phyloP scores from a whole-genome alignment of 2,329 filamentous ascomycete genomes.

The Neonectria faginata region DNA sequence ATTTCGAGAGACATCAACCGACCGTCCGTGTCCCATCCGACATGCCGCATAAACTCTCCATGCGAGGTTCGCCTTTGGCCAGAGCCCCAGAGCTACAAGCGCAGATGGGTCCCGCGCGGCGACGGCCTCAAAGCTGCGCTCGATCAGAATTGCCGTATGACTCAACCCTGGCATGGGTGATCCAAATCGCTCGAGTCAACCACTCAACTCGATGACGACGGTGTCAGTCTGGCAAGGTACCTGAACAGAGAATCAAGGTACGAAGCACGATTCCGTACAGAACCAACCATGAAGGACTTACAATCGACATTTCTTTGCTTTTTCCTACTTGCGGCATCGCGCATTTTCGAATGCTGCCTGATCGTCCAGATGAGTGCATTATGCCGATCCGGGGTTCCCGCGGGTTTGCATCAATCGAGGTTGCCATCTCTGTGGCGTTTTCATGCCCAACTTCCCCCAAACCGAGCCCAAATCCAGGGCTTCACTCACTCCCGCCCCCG shows the following conservation, averaged over 20 bases:
- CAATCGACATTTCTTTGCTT: slow-evolving; percentile 16
- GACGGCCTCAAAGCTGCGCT: slow-evolving; percentile 44
- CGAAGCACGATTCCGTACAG: slow-evolving; percentile 1
- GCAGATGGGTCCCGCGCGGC: slow-evolving; percentile 21
- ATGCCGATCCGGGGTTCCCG: slow-evolving; percentile 30
- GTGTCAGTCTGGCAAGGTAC: slow-evolving; percentile 15
- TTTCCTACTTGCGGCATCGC: slow-evolving; percentile 33
- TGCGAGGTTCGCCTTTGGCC: slow-evolving; percentile 11
- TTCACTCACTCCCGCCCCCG: slow-evolving; percentile 29
- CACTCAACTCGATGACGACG: slow-evolving; percentile 23
- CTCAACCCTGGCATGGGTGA: slow-evolving; percentile 31
- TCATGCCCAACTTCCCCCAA: slow-evolving; percentile 41
- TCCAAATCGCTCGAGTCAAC: slow-evolving; percentile 41
- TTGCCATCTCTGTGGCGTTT: slow-evolving; percentile 26
- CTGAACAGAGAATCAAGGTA: neutral
- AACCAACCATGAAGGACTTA: slow-evolving; percentile 7
- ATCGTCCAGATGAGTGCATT: slow-evolving; percentile 26
- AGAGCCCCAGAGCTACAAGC: slow-evolving; percentile 16
- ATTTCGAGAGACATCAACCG: slow-evolving; percentile 34
- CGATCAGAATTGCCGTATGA: slow-evolving; percentile 42
- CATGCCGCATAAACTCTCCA: slow-evolving; percentile 27
- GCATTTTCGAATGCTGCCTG: slow-evolving; percentile 17
- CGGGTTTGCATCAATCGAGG: slow-evolving; percentile 27
- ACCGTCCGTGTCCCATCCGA: slow-evolving; percentile 25
- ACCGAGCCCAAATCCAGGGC: slow-evolving; percentile 24